Conservation (phyloP, 345 rosid species). For the Salix exigua region DNA sequence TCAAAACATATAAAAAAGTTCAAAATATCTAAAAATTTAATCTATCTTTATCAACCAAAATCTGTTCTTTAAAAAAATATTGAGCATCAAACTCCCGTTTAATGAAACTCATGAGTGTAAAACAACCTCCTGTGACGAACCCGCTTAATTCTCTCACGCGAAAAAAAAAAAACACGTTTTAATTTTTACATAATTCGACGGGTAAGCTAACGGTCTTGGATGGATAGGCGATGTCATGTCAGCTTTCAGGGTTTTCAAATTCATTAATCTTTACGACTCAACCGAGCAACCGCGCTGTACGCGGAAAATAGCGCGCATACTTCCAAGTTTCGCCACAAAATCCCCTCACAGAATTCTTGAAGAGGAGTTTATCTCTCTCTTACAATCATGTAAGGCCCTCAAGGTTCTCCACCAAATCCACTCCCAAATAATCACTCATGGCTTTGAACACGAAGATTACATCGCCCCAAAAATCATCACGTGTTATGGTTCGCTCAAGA, state of each 20-base stretch:
- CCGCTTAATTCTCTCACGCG: no score
- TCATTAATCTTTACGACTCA: neutral
- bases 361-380: constrained; percentile 49
- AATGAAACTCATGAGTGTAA: no score
- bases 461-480: constrained; percentile 46
- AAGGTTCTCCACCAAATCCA: constrained; percentile 61
- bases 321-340: constrained; percentile 25
- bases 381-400: constrained; percentile 55
- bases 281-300: neutral
- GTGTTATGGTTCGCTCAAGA: constrained; percentile 16
- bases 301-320: constrained; percentile 34
- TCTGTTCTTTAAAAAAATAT: no score
- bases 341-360: constrained; percentile 25
- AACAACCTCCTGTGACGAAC: no score
- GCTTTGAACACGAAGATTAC: constrained; percentile 39
- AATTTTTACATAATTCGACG: neutral
- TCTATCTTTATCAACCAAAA: no score
- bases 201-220: neutral
- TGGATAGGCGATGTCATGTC: neutral
- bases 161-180: no score
- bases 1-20: no score
- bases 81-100: no score
- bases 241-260: neutral
- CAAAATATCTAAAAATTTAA: no score
- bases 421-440: constrained; percentile 37